Conservation (phyloP, 1,284 basidiomycete genomes). For the Fistulinella cinereoalba region DNA sequence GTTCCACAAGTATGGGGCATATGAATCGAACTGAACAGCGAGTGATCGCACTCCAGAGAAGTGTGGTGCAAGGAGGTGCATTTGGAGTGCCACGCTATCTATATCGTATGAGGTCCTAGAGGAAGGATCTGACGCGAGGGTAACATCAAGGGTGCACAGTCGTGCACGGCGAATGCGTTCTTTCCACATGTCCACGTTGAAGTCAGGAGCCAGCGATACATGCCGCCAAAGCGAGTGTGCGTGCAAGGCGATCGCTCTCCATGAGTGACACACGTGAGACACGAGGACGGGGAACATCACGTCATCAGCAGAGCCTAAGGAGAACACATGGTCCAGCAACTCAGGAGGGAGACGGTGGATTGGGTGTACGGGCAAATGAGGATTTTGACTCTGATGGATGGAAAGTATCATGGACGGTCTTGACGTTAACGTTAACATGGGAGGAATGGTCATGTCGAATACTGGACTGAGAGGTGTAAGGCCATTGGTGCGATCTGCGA, state of each 20-base stretch:
- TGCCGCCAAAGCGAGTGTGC: constrained; percentile 60
- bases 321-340: constrained; percentile 58
- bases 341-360: constrained; percentile 58
- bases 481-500: constrained; percentile 26
- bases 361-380: constrained; percentile 37
- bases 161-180: constrained; percentile 56
- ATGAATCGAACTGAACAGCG: constrained; percentile 51
- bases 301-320: constrained; percentile 55
- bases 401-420: constrained; percentile 30
- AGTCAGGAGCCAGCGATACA: constrained; percentile 44
- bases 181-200: constrained; percentile 51
- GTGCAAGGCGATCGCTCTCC: constrained; percentile 56
- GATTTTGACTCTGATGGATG: constrained; percentile 19
- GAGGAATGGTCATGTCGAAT: too few species aligned
- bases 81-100: constrained; percentile 53
- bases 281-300: constrained; percentile 53
- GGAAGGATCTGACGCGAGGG: constrained; percentile 37
- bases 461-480: background rate
- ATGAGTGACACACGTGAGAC: constrained; percentile 62
- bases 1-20: constrained; percentile 63
- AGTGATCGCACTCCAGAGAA: constrained; percentile 59
- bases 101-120: constrained; percentile 36
- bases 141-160: constrained; percentile 57
- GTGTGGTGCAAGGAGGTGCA: constrained; percentile 52
- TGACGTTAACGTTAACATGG: constrained; percentile 9